Conservation (phyloP, 176 grass and related monocot genomes). For the Musa schizocarpa region DNA sequence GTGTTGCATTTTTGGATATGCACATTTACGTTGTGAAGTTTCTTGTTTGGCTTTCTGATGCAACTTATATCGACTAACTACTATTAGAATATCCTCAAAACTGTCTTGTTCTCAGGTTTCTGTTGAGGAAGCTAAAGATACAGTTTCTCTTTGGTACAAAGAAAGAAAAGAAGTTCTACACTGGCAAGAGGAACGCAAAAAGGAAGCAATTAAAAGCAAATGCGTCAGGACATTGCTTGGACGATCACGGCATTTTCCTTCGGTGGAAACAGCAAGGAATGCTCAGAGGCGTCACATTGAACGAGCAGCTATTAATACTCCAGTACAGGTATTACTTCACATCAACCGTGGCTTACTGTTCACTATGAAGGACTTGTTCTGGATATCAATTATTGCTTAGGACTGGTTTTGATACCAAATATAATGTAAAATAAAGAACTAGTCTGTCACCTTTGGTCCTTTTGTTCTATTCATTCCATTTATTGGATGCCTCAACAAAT, state of each 20-base stretch:
- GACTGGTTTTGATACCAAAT: no score
- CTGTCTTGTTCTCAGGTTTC: constrained; percentile 49
- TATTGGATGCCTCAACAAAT: no score
- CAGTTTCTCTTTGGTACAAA: constrained; percentile 71
- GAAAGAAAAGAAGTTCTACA: constrained; percentile 68
- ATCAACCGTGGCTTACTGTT: not conserved
- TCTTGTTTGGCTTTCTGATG: no score
- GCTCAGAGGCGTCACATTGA: constrained; percentile 63
- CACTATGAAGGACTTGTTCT: not conserved
- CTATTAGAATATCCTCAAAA: not conserved
- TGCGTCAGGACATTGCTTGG: constrained; percentile 83
- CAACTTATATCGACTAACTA: no score
- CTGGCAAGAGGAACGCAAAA: constrained; percentile 64
- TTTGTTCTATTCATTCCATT: no score
- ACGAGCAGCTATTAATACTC: constrained; percentile 87
- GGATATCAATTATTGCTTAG: no score
- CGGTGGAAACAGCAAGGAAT: constrained; percentile 29
- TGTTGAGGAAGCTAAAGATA: constrained; percentile 60
- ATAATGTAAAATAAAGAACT: no score
- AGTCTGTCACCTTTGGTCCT: no score
- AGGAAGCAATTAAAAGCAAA: constrained; percentile 27
- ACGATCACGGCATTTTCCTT: constrained; percentile 50
- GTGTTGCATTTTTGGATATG: no score
- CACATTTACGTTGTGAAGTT: no score
- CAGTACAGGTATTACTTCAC: constrained; percentile 50